phyloP scores from a whole-genome alignment of 2,329 filamentous ascomycete species.

The Colletotrichum echinochloae region DNA sequence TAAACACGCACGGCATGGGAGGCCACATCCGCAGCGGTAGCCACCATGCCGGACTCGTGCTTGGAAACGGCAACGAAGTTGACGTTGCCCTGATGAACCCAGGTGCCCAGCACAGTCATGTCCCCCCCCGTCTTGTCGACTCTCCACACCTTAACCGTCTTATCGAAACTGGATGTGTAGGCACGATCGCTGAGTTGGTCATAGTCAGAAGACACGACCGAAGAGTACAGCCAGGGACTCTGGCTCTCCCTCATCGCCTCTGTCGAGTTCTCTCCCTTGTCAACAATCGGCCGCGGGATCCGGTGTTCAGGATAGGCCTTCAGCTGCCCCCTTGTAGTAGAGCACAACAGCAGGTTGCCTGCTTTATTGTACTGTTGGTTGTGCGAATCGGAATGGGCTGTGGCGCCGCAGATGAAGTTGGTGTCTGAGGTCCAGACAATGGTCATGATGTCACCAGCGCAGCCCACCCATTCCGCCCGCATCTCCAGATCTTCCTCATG shows the following conservation, averaged over 20 bases:
- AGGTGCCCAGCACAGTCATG: slow-evolving; percentile 62
- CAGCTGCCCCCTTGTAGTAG: slow-evolving; percentile 57
- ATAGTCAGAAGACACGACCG: slow-evolving; percentile 72
- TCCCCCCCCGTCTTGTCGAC: slow-evolving; percentile 51
- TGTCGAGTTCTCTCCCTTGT: slow-evolving; percentile 66
- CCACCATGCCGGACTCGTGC: slow-evolving; percentile 61
- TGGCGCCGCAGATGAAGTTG: slow-evolving; percentile 72
- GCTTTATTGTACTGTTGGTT: slow-evolving; percentile 76
- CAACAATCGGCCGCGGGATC: slow-evolving; percentile 65
- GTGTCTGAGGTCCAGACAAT: slow-evolving; percentile 67
- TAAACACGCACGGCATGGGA: slow-evolving; percentile 69
- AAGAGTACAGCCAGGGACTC: slow-evolving; percentile 73
- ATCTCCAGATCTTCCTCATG: slow-evolving; percentile 65
- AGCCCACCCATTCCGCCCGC: slow-evolving; percentile 68
- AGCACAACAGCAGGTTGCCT: slow-evolving; percentile 71
- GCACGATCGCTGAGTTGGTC: slow-evolving; percentile 58
- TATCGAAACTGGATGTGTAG: slow-evolving; percentile 73
- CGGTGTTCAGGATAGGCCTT: slow-evolving; percentile 68
- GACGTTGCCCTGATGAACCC: slow-evolving; percentile 69
- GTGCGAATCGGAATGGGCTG: slow-evolving; percentile 70
- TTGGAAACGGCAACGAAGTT: slow-evolving; percentile 71
- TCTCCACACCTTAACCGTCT: slow-evolving; percentile 70
- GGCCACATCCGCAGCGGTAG: slow-evolving; percentile 69
- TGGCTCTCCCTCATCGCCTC: slow-evolving; percentile 69
- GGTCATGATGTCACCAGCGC: slow-evolving; percentile 71